Base-by-base conservation (phyloP, 2,329 filamentous ascomycete genomes). In the Ophiostoma himal-ulmi region DNA sequence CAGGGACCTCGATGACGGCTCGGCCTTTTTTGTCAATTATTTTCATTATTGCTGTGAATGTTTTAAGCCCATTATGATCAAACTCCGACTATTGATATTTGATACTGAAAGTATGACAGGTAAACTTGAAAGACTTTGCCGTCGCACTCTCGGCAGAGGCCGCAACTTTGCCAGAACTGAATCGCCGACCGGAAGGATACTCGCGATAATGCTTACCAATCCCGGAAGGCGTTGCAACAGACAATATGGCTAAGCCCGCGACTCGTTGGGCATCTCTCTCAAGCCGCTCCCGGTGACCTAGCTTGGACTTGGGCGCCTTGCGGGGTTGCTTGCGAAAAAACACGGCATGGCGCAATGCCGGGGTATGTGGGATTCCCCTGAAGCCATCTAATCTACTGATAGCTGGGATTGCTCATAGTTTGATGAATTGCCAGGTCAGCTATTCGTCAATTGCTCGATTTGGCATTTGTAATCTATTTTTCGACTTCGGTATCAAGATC, bases 121-220 rank as follows among this genome's bases (percentile, higher is more conserved):
- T 48, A 7, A 7, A 20, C n/a, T n/a, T 20, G n/a, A 6, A 7
- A n/a, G 44, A 48, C 17, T 7, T 7, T 6, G 17, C n/a, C 44
- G 44, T 6, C 41, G 41, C 41, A 30, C 37, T 39, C 10, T 13
- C 37, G 13, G 37, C 37, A 39, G 37, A 39, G 10, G 41, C 14
- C 14, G 7, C 7, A 20, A 20, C 17, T n/a, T 17, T 7, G n/a
- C 17, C 52, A 26, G 44, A 48, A 57, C 17, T 57, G n/a, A 57
- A 30, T 62, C 26, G 13, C 26, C 22, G 57, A 14, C 26, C 57
- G 57, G 57, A 62, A 62, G 57, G 26, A 62, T 62, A 26, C 54
- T 34, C 26, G 57, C 57, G 57, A 62, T 34, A 17, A 26, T 57
- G 52, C 57, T 34, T 62, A 62, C 57, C 36, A 62, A 62, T 34